Evolutionary conservation across 2,329 filamentous ascomycete genomes (phyloP).

Genomic region (Chaetomium olivaceum): DNA sequence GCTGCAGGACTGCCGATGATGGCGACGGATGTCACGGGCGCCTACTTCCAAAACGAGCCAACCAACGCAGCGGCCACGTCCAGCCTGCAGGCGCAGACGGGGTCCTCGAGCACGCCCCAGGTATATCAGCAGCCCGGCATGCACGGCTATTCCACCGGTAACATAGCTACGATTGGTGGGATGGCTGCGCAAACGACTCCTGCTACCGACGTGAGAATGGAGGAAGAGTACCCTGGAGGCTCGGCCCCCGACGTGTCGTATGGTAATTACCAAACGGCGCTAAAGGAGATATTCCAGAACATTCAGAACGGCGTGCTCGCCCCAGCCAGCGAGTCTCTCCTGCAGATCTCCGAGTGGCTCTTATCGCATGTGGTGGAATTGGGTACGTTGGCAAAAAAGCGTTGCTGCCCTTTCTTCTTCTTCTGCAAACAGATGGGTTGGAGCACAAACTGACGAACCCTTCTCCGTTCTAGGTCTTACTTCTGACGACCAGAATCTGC

Average conservation of each 20-base stretch:
- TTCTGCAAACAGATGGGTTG: not conserved
- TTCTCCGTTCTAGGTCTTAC: slow-evolving; percentile 67
- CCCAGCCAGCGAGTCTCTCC: slow-evolving; percentile 53
- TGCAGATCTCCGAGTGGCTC: slow-evolving; percentile 57
- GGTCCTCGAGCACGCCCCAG: slow-evolving; percentile 52
- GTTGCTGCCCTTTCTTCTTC: not conserved
- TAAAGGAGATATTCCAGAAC: slow-evolving; percentile 69
- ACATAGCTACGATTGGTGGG: slow-evolving; percentile 49
- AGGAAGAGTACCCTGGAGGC: slow-evolving; percentile 58
- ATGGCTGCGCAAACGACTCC: slow-evolving; percentile 46
- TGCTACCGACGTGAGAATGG: slow-evolving; percentile 50
- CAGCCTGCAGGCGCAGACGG: slow-evolving; percentile 52
- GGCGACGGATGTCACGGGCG: slow-evolving; percentile 63
- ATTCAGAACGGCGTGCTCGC: slow-evolving; percentile 58
- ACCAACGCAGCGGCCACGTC: slow-evolving; percentile 61
- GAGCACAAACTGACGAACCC: slow-evolving; percentile 7
- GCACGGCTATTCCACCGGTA: slow-evolving; percentile 49
- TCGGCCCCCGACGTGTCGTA: slow-evolving; percentile 68
- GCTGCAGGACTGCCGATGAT: slow-evolving; percentile 77
- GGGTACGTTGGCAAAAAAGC: slow-evolving; percentile 44
- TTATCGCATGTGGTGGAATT: slow-evolving; percentile 56
- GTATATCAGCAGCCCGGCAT: slow-evolving; percentile 67
- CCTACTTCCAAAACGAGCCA: slow-evolving; percentile 73
- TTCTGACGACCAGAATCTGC: slow-evolving; percentile 75
- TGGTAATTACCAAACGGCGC: slow-evolving; percentile 61